Conservation (phyloP, 148 eudicot species). For the Arctostaphylos glauca region DNA sequence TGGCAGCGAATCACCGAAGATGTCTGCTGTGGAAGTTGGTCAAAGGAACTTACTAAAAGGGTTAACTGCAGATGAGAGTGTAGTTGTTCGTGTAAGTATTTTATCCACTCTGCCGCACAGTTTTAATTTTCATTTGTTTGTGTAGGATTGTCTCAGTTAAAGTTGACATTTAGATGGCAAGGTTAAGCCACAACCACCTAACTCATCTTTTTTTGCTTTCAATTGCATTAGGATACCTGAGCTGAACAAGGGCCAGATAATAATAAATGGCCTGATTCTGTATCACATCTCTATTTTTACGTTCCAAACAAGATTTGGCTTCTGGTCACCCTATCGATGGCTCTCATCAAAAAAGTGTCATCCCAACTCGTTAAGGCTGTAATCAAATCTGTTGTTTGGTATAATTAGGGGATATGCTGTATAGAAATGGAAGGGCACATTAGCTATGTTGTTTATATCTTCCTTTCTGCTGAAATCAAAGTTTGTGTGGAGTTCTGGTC, state of each 20-base stretch:
- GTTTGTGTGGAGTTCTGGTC: neutral
- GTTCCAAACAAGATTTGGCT: neutral
- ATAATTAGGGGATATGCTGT: neutral
- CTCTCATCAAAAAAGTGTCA: neutral
- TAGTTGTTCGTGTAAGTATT: conserved; percentile 71
- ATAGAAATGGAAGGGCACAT: neutral
- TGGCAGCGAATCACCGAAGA: conserved; percentile 30
- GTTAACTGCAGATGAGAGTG: conserved; percentile 94
- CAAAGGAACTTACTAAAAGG: conserved; percentile 81
- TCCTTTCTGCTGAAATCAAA: too few relatives aligned
- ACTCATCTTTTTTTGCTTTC: neutral
- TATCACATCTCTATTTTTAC: neutral
- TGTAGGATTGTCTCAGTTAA: neutral
- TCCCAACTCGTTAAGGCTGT: neutral
- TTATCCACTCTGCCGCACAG: neutral
- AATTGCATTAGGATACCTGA: neutral
- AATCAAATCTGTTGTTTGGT: neutral
- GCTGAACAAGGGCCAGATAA: neutral
- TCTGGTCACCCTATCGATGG: neutral
- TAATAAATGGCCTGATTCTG: neutral
- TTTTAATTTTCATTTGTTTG: conserved; percentile 9
- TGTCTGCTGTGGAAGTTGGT: conserved; percentile 45
- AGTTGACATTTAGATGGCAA: neutral
- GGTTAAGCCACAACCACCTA: neutral
- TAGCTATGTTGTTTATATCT: neutral